A percentile compares a stretch with the other conserved stretches of the same genome.
Evolutionary conservation across 176 grass and related monocot species (phyloP).

Genomic region (Tillandsia fasciculata): DNA sequence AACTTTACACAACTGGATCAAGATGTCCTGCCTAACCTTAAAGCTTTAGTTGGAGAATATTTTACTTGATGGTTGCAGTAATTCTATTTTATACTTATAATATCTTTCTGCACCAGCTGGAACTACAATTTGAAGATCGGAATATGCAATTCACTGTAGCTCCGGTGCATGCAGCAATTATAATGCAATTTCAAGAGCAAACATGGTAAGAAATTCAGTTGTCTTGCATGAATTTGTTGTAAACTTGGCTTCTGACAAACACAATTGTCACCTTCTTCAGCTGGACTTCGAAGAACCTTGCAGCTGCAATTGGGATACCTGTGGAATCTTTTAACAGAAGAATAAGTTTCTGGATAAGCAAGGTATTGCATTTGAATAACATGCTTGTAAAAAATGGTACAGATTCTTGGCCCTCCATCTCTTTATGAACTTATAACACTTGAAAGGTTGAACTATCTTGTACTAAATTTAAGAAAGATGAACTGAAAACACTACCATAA

Average conservation of each 20-base stretch:
- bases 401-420: background rate
- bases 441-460: background rate
- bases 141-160: conserved; percentile 84
- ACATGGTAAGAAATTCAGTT: conserved; percentile 41
- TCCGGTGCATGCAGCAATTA: conserved; percentile 91
- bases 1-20: background rate
- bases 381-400: conserved; percentile 6
- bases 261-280: conserved; percentile 31
- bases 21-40: background rate
- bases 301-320: conserved; percentile 60
- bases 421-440: background rate
- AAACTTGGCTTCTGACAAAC: conserved; percentile 17
- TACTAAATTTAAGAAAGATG: background rate
- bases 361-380: conserved; percentile 31
- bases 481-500: no score
- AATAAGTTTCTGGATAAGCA: conserved; percentile 96
- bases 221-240: conserved; percentile 10
- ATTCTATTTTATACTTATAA: background rate
- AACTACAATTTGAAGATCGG: conserved; percentile 86
- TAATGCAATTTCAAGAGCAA: conserved; percentile 90
- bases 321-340: conserved; percentile 78
- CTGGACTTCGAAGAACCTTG: conserved; percentile 94
- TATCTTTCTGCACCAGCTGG: conserved; percentile 42
- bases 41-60: background rate
- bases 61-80: background rate